A percentile compares a stretch with the other conserved stretches of the same genome.
Evolutionary conservation across 225 moss, liverwort and hornwort genomes (phyloP).

Genomic region (Pseudoscleropodium purum): DNA sequence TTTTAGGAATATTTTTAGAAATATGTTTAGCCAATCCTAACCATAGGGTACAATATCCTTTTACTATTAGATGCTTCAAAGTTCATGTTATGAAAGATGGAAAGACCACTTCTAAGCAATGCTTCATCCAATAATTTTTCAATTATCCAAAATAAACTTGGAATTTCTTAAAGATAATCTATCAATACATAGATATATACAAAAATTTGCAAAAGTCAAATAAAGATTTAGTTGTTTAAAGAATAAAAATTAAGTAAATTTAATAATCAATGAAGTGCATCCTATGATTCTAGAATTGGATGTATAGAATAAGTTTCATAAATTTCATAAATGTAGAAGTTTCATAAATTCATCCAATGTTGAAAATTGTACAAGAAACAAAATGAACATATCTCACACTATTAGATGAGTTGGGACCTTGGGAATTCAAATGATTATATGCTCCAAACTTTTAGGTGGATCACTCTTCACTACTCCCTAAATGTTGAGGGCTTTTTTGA

Average conservation of each 20-base stretch:
- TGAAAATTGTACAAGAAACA: not conserved
- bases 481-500: too few relatives aligned
- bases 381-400: not conserved
- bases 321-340: too few relatives aligned
- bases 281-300: not conserved
- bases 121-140: not conserved
- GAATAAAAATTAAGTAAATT: not conserved
- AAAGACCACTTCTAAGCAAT: rapidly evolving
- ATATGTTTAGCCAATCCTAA: not conserved
- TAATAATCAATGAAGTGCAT: not conserved
- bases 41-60: rapidly evolving
- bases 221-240: rapidly evolving
- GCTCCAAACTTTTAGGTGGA: too few relatives aligned
- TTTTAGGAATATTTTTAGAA: not conserved
- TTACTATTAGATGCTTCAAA: not conserved
- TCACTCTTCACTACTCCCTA: too few relatives aligned
- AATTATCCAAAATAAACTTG: not conserved
- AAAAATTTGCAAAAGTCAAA: not conserved
- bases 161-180: not conserved
- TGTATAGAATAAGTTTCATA: not conserved
- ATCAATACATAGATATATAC: rapidly evolving
- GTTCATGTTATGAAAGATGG: not conserved
- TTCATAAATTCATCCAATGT: not conserved
- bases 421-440: not conserved
- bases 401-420: not conserved